phyloP scores from a whole-genome alignment of 2,329 filamentous ascomycete genomes.

The Lachnellula cervina region DNA sequence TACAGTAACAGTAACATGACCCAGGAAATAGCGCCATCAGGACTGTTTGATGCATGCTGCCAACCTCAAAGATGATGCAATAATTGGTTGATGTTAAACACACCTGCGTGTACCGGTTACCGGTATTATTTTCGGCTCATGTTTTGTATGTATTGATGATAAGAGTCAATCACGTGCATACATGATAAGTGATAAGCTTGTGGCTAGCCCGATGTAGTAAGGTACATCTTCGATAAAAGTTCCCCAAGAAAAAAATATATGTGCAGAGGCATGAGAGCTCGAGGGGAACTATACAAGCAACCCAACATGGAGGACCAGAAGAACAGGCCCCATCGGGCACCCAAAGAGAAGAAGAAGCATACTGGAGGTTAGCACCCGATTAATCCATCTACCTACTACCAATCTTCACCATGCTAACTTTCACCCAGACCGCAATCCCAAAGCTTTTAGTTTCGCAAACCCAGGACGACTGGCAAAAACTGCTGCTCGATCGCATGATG shows the following conservation, averaged over 20 bases:
- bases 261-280: not conserved
- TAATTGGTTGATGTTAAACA: no score
- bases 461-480: conserved; percentile 33
- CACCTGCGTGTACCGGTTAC: no score
- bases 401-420: conserved; percentile 6
- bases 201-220: not conserved
- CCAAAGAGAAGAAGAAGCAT: conserved; percentile 83
- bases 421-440: conserved; percentile 31
- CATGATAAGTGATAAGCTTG: not conserved
- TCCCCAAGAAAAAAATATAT: not conserved
- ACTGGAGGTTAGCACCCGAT: conserved; percentile 47
- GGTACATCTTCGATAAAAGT: not conserved
- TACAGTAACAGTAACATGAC: not conserved
- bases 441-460: conserved; percentile 34
- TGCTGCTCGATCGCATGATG: conserved; percentile 50
- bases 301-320: conserved; percentile 70
- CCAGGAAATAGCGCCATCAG: not conserved
- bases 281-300: not conserved
- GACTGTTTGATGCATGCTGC: no score
- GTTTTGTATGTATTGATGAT: no score
- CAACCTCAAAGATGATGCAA: no score
- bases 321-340: conserved; percentile 79
- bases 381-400: not conserved
- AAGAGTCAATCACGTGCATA: not conserved
- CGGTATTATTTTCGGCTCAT: no score